phyloP scores from a whole-genome alignment of 176 grass and related monocot species.

The Carex cristatella region DNA sequence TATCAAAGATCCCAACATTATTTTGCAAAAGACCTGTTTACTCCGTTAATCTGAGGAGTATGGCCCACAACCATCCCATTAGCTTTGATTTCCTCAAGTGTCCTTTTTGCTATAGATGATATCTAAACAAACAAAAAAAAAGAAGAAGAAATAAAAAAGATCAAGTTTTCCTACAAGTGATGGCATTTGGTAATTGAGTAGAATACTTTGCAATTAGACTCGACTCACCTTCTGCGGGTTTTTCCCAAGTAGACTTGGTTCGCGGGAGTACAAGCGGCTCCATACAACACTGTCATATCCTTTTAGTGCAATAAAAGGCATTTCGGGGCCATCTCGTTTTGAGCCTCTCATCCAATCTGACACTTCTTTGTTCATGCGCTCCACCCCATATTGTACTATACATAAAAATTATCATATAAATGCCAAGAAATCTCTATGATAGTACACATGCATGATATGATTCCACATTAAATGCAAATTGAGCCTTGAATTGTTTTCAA shows the following conservation, averaged over 20 bases:
- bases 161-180: constrained; percentile 10
- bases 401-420: neutral
- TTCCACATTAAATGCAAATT: neutral
- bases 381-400: constrained; percentile 76
- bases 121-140: constrained; percentile 35
- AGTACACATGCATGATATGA: neutral
- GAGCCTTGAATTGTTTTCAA: constrained; percentile 32
- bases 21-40: constrained; percentile 52
- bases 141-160: neutral
- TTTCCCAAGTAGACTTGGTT: constrained; percentile 28
- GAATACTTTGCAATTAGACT: neutral
- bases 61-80: constrained; percentile 95
- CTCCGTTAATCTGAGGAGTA: constrained; percentile 72
- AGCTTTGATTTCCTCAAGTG: constrained; percentile 56
- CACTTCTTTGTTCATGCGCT: constrained; percentile 80
- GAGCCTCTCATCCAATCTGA: constrained; percentile 68
- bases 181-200: neutral
- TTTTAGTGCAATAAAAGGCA: constrained; percentile 84
- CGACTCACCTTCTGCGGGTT: constrained; percentile 47
- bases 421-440: neutral
- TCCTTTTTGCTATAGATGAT: constrained; percentile 68
- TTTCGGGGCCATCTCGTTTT: constrained; percentile 31
- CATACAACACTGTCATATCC: constrained; percentile 93
- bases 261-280: constrained; percentile 75
- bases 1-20: neutral